Conservation (phyloP, 148 eudicot genomes). For the Amaranthus hypochondriacus region DNA sequence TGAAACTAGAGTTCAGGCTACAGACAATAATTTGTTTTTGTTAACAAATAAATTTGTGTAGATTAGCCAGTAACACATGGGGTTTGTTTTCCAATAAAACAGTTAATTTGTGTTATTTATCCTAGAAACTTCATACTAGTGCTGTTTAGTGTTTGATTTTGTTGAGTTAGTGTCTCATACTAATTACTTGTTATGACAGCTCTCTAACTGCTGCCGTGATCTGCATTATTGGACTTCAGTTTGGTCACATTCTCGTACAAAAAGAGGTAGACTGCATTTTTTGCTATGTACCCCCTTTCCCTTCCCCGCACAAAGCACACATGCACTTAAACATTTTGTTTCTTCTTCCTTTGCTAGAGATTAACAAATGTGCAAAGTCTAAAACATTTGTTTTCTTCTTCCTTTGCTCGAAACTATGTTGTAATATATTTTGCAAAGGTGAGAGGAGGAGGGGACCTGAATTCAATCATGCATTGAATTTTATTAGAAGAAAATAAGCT, state of each 20-base stretch:
- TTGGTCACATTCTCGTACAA: conserved; percentile 69
- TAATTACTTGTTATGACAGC: conserved; percentile 31
- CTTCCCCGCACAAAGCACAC: neutral
- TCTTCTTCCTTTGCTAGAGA: neutral
- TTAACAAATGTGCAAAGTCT: too few species aligned
- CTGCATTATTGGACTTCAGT: conserved; percentile 78
- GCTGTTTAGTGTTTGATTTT: neutral
- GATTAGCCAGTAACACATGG: too few species aligned
- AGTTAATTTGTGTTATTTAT: too few species aligned
- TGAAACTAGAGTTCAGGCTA: too few species aligned
- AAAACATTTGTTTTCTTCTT: neutral
- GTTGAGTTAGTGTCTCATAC: conserved; percentile 1
- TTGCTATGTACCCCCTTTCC: neutral
- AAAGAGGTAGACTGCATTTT: conserved; percentile 41
- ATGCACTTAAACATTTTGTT: neutral
- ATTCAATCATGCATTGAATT: too few species aligned
- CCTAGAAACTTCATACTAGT: neutral
- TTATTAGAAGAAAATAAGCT: too few species aligned
- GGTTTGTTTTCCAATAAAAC: too few species aligned
- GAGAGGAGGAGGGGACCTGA: neutral
- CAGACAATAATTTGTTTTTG: too few species aligned
- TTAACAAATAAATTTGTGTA: too few species aligned
- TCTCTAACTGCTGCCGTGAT: conserved; percentile 67
- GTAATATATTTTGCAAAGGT: too few species aligned
- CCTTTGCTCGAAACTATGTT: too few species aligned